Percentiles rank a stretch among this genome's conserved stretches.
These are phyloP conservation scores for Xylaria curta DNA, from an alignment of 495 filamentous ascomycete genomes.

Conservation along the genomic window DNA sequence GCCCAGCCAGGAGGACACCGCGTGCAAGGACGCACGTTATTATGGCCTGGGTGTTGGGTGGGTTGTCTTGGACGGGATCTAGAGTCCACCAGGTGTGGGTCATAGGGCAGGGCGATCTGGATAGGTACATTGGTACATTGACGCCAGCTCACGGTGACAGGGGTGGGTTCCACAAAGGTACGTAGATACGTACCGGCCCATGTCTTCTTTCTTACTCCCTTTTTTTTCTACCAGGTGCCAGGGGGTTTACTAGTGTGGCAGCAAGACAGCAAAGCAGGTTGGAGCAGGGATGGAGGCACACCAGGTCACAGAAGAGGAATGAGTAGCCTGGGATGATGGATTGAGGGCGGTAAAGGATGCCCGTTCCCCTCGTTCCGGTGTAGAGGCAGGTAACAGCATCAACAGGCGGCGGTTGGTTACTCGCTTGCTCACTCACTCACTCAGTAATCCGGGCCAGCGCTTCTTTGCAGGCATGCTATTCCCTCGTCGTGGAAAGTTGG, in stretches of 20 bases:
- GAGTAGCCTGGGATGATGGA: constrained; percentile 11
- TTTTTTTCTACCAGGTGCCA: constrained; percentile 7
- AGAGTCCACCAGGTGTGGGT: constrained; percentile 31
- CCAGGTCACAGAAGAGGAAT: constrained; percentile 22
- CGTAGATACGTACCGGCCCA: constrained; percentile 25
- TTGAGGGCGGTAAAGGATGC: constrained; percentile 27
- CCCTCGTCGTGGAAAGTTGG: constrained; percentile 6
- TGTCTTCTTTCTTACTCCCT: neutral
- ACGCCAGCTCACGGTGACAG: constrained; percentile 26
- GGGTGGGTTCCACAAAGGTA: constrained; percentile 15
- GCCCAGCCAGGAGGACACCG: constrained; percentile 20
- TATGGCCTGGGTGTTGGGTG: constrained; percentile 23
- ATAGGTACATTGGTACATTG: constrained; percentile 15
- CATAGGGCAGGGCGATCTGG: constrained; percentile 32
- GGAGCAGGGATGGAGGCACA: constrained; percentile 12
- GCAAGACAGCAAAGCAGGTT: constrained; percentile 18
- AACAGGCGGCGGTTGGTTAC: neutral
- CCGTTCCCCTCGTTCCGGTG: constrained; percentile 1
- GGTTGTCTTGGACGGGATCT: constrained; percentile 30
- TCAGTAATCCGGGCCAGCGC: neutral
- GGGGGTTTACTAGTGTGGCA: constrained; percentile 6
- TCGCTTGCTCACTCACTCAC: neutral
- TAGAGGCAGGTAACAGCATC: neutral
- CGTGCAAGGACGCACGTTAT: constrained; percentile 26
- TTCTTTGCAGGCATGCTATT: constrained; percentile 7